phyloP scores from a whole-genome alignment of 345 rosid genomes.

The Murraya koenigii region DNA sequence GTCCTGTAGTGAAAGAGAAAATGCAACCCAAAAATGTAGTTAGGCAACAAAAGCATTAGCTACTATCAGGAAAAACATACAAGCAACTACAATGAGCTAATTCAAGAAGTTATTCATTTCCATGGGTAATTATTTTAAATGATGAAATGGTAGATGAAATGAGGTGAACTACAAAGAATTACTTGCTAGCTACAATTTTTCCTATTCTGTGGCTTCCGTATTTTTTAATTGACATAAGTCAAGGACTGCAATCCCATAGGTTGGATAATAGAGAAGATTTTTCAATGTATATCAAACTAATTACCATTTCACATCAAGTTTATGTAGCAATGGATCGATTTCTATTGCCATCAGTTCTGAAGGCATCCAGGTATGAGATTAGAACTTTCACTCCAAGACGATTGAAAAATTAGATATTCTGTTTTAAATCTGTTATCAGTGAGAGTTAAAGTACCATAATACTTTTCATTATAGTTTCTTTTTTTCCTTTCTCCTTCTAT shows the following conservation, averaged over 20 bases:
- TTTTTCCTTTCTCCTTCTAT: neutral
- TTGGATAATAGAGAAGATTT: neutral
- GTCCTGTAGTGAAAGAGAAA: conserved; percentile 42
- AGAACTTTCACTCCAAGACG: neutral
- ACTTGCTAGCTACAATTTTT: neutral
- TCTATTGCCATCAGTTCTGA: neutral
- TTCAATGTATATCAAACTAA: neutral
- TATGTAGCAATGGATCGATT: too few relatives aligned
- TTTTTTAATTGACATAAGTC: neutral
- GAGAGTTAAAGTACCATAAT: neutral
- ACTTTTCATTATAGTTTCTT: neutral
- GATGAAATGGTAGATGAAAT: neutral
- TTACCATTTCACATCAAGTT: neutral
- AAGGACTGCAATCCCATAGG: neutral
- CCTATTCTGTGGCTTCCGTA: neutral
- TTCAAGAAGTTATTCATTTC: neutral
- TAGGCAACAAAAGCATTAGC: neutral
- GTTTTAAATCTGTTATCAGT: neutral
- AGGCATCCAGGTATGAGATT: neutral
- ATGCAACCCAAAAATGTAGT: neutral
- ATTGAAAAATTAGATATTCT: neutral
- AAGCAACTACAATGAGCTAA: neutral
- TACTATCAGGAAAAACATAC: neutral
- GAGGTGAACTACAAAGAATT: neutral
- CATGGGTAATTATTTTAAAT: neutral